A percentile compares a stretch with the other conserved stretches of the same genome.
These are phyloP conservation scores for Prunus campanulata DNA, from an alignment of 306 rosid genomes.

Conservation along the genomic window DNA sequence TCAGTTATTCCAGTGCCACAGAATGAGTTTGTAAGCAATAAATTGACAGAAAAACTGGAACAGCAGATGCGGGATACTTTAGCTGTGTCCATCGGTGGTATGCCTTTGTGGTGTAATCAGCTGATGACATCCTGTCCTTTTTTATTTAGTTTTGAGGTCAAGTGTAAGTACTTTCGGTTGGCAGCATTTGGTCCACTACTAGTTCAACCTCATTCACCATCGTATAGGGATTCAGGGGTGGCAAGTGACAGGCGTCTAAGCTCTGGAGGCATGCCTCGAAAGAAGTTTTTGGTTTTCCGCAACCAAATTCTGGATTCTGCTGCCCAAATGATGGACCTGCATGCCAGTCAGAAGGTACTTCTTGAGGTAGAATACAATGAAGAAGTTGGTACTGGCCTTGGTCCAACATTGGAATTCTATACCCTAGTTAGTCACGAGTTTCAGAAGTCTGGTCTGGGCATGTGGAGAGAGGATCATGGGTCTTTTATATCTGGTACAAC, in stretches of 20 bases:
- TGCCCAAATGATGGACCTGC: constrained; percentile 77
- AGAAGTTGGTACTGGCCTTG: constrained; percentile 99
- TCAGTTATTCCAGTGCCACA: constrained; percentile 56
- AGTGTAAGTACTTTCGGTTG: constrained; percentile 82
- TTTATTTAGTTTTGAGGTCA: constrained; percentile 87
- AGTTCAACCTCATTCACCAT: constrained; percentile 38
- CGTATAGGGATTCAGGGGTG: constrained; percentile 48
- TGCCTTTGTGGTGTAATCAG: constrained; percentile 89
- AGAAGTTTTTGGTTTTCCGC: constrained; percentile 80
- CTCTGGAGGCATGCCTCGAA: constrained; percentile 54
- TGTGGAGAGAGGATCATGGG: constrained; percentile 82
- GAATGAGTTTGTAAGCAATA: constrained; percentile 80
- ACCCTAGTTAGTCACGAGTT: constrained; percentile 90
- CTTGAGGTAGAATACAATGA: constrained; percentile 92
- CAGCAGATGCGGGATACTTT: constrained; percentile 87
- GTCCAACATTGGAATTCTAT: constrained; percentile 96
- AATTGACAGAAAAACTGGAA: constrained; percentile 92
- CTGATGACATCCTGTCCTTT: constrained; percentile 78
- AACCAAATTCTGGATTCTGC: constrained; percentile 75
- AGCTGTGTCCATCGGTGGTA: constrained; percentile 71
- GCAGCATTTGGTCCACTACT: constrained; percentile 69
- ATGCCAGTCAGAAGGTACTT: constrained; percentile 65
- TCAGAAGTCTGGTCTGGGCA: constrained; percentile 74
- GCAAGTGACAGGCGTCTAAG: constrained; percentile 49
- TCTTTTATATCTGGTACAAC: constrained; percentile 31